Conservation (phyloP, 2,329 filamentous ascomycete genomes). For the Penicillium concentricum region DNA sequence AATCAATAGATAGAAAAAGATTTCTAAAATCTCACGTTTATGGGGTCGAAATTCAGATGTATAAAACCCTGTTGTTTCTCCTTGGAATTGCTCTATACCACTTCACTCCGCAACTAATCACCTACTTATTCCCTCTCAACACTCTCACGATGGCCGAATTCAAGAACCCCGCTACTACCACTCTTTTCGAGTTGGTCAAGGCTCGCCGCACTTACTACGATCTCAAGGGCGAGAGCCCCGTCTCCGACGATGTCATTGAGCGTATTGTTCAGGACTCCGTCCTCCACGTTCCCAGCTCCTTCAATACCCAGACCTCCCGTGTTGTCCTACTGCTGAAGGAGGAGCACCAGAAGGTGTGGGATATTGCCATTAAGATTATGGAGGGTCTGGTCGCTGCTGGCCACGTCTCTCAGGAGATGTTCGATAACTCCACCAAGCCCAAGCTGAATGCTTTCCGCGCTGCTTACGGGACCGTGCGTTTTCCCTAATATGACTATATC, state of each 20-base stretch:
- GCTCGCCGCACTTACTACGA: slow-evolving; percentile 32
- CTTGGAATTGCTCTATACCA: not conserved
- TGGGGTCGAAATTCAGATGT: not conserved
- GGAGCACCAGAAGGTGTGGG: slow-evolving; percentile 88
- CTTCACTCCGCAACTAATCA: not conserved
- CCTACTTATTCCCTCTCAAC: slow-evolving; percentile 1
- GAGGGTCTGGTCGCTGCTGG: slow-evolving; percentile 33
- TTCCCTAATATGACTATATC: not conserved
- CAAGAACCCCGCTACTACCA: slow-evolving; percentile 33
- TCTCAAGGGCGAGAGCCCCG: slow-evolving; percentile 34
- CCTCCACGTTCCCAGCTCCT: slow-evolving; percentile 70
- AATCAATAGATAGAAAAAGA: not conserved
- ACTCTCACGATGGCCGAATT: slow-evolving; percentile 41
- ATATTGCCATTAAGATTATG: slow-evolving; percentile 67
- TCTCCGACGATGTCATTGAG: slow-evolving; percentile 35
- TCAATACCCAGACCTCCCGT: slow-evolving; percentile 84
- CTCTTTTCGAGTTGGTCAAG: slow-evolving; percentile 34
- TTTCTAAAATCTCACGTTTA: not conserved
- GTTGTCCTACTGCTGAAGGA: slow-evolving; percentile 74
- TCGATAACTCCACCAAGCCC: slow-evolving; percentile 48
- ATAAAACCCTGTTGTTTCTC: not conserved
- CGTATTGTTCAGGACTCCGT: slow-evolving; percentile 47
- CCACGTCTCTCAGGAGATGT: slow-evolving; percentile 55
- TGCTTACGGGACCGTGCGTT: slow-evolving; percentile 71
- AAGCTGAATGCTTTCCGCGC: slow-evolving; percentile 62